Evolutionary conservation across 2,329 filamentous ascomycete species (phyloP).

Genomic region (Aspergillus sp.): DNA sequence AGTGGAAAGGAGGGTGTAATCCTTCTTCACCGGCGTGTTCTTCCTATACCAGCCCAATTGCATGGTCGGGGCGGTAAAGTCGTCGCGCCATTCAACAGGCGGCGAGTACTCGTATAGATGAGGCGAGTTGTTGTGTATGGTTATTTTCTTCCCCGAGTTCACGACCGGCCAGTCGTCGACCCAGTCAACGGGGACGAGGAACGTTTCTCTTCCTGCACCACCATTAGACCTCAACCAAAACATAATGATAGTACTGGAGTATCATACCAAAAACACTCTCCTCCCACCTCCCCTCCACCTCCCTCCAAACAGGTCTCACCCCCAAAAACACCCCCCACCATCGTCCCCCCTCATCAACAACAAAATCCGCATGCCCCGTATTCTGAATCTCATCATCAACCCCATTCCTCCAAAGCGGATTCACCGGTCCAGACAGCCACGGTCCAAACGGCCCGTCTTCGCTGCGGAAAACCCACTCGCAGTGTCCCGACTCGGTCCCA

Average conservation of each 20-base stretch:
- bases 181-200: conserved; percentile 53
- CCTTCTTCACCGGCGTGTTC: conserved; percentile 49
- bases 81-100: conserved; percentile 34
- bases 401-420: conserved; percentile 56
- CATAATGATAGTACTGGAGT: background rate
- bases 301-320: conserved; percentile 39
- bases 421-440: conserved; percentile 60
- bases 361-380: conserved; percentile 52
- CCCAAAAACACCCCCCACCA: conserved; percentile 53
- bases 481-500: conserved; percentile 60
- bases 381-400: conserved; percentile 51
- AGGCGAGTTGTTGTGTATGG: conserved; percentile 27
- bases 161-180: conserved; percentile 54
- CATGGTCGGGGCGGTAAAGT: conserved; percentile 28
- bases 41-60: conserved; percentile 39
- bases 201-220: conserved; percentile 48
- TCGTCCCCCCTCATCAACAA: conserved; percentile 45
- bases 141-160: conserved; percentile 48
- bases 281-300: conserved; percentile 28
- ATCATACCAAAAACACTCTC: conserved; percentile 46
- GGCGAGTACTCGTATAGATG: conserved; percentile 21
- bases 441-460: conserved; percentile 57
- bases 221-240: background rate
- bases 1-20: conserved; percentile 47
- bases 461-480: conserved; percentile 58